Evolutionary conservation across 768 basidiomycete genomes (phyloP), one percentile per base, ranked within the genome.

Genomic region (Suillus fuscotomentosus): DNA sequence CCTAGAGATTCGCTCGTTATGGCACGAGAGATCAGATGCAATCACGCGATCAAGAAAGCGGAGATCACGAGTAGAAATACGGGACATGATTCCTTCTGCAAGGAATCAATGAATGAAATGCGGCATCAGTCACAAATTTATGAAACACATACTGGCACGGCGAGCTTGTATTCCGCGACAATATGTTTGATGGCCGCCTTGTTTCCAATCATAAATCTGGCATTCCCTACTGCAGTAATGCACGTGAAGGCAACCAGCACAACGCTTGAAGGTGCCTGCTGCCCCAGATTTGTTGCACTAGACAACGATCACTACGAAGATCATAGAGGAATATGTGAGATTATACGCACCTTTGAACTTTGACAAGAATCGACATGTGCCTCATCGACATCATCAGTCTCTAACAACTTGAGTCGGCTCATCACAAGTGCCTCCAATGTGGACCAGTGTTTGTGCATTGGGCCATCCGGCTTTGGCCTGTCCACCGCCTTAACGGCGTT

Each of bases 161-260:
- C 71, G 70, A 20, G 66, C 67, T 62, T 75, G 73, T 36, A 74
- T 75, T 45, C 69, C 70, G 20, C 61, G 67, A 42, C 73, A 74
- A 50, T 74, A 68, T 47, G 57, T 67, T 63, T 62, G 66, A 61
- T 76, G 73, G 4, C 65, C 63, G 13, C 75, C 73, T n/a, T 66
- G 63, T 62, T 67, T 74, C 73, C 73, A 74, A 43, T 74, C 73
- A 57, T 73, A 68, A 0, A 63, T 70, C 54, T 74, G 75, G 60
- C 75, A 76, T 62, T 75, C 73, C 55, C 65, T 74, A 63, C 71
- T 68, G 61, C 73, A 74, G 47, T 74, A 76, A 55, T 73, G 63
- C 27, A 75, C 73, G 47, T 73, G 70, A 51, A 71, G 71, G 60
- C 73, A 74, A 10, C 73, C 71, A 7, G 67, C 67, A 22, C 75